These are phyloP conservation scores for Penicillium sp. DNA, from an alignment of 2,329 filamentous ascomycete genomes.

Conservation along the genomic window DNA sequence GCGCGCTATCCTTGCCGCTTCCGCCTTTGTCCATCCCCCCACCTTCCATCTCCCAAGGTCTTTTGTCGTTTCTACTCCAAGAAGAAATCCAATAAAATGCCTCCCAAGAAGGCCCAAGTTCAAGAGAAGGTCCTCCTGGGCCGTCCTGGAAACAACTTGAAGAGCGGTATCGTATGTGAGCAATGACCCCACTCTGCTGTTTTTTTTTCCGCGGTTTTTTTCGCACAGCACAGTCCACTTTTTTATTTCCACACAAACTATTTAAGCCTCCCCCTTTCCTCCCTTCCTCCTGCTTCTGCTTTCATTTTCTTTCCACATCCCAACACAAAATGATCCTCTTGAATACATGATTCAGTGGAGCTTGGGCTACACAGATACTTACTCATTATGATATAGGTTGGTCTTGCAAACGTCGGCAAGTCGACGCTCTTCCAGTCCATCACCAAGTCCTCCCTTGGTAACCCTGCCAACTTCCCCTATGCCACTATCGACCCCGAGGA, in stretches of 20 bases:
- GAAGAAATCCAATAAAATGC: slow-evolving; percentile 73
- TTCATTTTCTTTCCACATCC: slow-evolving; percentile 12
- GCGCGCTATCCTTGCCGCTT: slow-evolving; percentile 38
- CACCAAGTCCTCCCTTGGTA: slow-evolving; percentile 95
- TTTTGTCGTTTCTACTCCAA: slow-evolving; percentile 55
- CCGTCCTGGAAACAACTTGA: slow-evolving; percentile 94
- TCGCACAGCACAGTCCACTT: slow-evolving; percentile 28
- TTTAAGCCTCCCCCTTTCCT: slow-evolving; percentile 22
- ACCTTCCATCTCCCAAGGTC: slow-evolving; percentile 24
- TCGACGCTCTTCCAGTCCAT: slow-evolving; percentile 99
- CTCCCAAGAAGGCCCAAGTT: slow-evolving; percentile 87
- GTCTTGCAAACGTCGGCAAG: slow-evolving; percentile 98
- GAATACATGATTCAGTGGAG: neutral
- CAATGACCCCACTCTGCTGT: slow-evolving; percentile 39
- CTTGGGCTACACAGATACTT: neutral
- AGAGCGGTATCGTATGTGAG: slow-evolving; percentile 95
- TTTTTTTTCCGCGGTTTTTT: slow-evolving; percentile 29
- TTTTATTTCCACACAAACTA: slow-evolving; percentile 28
- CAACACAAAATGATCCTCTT: slow-evolving; percentile 8
- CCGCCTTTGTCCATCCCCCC: slow-evolving; percentile 41
- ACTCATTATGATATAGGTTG: slow-evolving; percentile 64
- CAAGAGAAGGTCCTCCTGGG: slow-evolving; percentile 97
- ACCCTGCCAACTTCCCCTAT: slow-evolving; percentile 99
- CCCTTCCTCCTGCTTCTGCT: slow-evolving; percentile 13
- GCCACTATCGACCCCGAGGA: slow-evolving; percentile 99